Base-by-base conservation (phyloP, 495 filamentous ascomycete genomes). In the Podospora tetraspora region DNA sequence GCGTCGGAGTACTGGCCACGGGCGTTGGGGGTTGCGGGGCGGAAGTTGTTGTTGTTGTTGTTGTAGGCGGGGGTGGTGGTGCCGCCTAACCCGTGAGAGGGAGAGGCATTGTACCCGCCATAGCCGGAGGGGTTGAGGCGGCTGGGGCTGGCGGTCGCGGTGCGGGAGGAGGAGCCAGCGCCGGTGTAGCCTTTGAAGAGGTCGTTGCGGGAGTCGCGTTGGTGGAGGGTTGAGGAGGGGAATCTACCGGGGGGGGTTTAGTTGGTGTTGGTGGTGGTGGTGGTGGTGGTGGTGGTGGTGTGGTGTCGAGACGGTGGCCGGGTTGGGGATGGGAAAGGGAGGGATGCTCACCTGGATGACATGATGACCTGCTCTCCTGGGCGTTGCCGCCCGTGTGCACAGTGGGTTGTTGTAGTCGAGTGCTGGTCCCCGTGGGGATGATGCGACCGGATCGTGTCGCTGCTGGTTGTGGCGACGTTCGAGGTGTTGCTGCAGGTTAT, bases 1-100 rank as follows among this genome's bases (percentile, higher is more conserved):
- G 93, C 91, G 71, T 96, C 93, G 69, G 89, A 92, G 79, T 98
- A 98, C 78, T 97, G 94, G 62, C 96, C 95, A 76, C 91, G 73
- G 12, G 85, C 85, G 80, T 97, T 93, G 68, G 94, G 94, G 62
- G 94, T 97, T 68, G 93, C 95, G 57, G 87, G 79, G 59, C 79
- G 75, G 62, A 76, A 87, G 24, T 8, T 34, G 32, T 34, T 34
- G 23, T 68, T 72, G 34, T 68, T n/a, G n/a, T n/a, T 5, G 23
- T 68, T 72, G 34, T 68, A 66, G 21, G 69, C 63, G 23, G 72
- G 62, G 9, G 70, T 66, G 30, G 68, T 66, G 30, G 67, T 68
- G 34, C 66, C 66, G 27, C 72, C 66, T 25, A 60, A 58, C 24
- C 76, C 77, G 30, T 52, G 8, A 0, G 43, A 52, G 1, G 43